Conservation (phyloP, 306 rosid genomes). For the Astragalus glycyphyllos region DNA sequence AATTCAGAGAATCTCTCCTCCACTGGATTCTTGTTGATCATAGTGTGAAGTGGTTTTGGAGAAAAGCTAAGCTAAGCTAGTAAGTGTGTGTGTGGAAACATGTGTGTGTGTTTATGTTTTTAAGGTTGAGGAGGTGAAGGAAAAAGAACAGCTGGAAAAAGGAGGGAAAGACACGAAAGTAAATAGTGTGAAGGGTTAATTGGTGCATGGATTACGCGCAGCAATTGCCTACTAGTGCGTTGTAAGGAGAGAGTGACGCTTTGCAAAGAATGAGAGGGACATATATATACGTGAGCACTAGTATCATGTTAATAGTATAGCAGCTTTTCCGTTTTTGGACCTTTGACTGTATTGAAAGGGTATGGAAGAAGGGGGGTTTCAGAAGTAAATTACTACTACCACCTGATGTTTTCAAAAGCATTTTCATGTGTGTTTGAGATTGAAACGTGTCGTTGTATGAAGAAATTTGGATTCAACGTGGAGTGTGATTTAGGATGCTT, state of each 20-base stretch:
- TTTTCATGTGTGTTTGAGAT: not conserved
- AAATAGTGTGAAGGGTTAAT: slow-evolving; percentile 33
- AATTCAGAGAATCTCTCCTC: slow-evolving; percentile 57
- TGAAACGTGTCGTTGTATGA: slow-evolving; percentile 41
- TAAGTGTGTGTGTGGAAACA: too few species aligned
- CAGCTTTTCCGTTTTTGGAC: not conserved
- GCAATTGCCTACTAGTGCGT: slow-evolving; percentile 45
- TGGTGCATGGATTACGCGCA: slow-evolving; percentile 72
- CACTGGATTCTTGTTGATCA: slow-evolving; percentile 45
- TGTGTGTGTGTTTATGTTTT: not conserved
- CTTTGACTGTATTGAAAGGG: slow-evolving; percentile 45
- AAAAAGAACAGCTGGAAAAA: slow-evolving; percentile 51
- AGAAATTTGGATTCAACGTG: slow-evolving; percentile 46
- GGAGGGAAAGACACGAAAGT: slow-evolving; percentile 53
- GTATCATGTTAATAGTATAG: not conserved
- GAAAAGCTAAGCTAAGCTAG: too few species aligned
- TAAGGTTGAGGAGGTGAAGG: not conserved
- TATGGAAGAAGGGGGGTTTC: not conserved
- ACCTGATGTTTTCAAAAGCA: not conserved
- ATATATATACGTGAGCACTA: slow-evolving; percentile 12
- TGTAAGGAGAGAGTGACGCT: slow-evolving; percentile 47
- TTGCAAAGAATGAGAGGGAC: slow-evolving; percentile 36
- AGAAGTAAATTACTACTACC: not conserved
- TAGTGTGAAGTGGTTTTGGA: not conserved
- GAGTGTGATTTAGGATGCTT: slow-evolving; percentile 30